phyloP scores from a whole-genome alignment of 2,329 filamentous ascomycete species.

The Calonectria hawksworthii region DNA sequence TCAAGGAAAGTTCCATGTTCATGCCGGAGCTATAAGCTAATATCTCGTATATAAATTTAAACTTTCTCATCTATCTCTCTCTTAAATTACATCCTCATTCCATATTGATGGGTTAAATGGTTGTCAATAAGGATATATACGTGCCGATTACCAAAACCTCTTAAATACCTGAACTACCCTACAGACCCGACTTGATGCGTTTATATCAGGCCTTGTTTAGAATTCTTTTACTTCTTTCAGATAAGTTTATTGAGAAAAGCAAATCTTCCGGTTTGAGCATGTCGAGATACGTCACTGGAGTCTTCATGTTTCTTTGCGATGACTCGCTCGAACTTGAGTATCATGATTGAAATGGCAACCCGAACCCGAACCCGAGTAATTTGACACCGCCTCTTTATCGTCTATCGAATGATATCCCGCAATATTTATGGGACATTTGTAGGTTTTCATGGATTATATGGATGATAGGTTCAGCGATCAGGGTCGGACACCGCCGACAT shows the following conservation, averaged over 20 bases:
- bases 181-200: not conserved
- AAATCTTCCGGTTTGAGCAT: not conserved
- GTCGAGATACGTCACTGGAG: not conserved
- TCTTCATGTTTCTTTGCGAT: not conserved
- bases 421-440: not conserved
- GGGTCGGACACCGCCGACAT: not conserved
- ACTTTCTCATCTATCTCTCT: too few species aligned
- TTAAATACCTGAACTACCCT: not conserved
- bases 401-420: not conserved
- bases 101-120: too few species aligned
- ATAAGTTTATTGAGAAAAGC: not conserved
- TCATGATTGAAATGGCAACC: not conserved
- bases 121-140: not conserved
- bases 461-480: not conserved
- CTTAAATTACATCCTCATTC: too few species aligned
- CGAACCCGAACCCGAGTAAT: not conserved
- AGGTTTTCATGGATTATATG: not conserved
- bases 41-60: too few species aligned
- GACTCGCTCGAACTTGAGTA: not conserved
- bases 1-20: too few species aligned
- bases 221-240: fast-evolving
- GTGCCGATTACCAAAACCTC: not conserved
- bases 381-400: not conserved
- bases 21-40: too few species aligned
- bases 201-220: not conserved